phyloP scores from a whole-genome alignment of 2,329 filamentous ascomycete species.

The Coniochaeta hoffmannii region DNA sequence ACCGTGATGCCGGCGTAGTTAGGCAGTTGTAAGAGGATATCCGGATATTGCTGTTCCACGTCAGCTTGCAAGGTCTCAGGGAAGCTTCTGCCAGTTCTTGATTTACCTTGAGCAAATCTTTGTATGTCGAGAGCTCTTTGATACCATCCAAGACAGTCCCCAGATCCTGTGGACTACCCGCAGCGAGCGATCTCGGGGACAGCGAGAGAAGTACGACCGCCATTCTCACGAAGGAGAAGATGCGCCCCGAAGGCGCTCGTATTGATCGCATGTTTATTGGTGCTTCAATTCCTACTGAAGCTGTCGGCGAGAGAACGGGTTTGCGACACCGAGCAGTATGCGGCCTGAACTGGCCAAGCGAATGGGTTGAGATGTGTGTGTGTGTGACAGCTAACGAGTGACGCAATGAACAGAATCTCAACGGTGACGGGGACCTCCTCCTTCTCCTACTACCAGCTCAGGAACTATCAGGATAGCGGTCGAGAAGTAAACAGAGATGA shows the following conservation, averaged over 20 bases:
- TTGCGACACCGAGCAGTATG: not conserved
- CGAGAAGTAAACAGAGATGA: not conserved
- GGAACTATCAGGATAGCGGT: not conserved
- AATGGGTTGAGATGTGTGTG: not conserved
- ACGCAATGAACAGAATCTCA: not conserved
- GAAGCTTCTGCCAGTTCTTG: not conserved
- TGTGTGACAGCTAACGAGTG: not conserved
- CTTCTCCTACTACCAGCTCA: not conserved
- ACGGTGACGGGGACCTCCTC: not conserved
- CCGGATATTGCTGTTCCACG: slow-evolving; percentile 32
- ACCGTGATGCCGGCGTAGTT: slow-evolving; percentile 36
- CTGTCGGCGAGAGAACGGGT: not conserved
- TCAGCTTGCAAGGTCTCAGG: not conserved
- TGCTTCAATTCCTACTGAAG: not conserved
- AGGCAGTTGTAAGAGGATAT: slow-evolving; percentile 35
- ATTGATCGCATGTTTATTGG: not conserved
- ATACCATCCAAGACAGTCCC: slow-evolving; percentile 30
- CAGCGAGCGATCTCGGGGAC: not conserved
- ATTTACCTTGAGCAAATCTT: slow-evolving; percentile 34
- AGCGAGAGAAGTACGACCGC: not conserved
- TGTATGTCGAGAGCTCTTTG: slow-evolving; percentile 35
- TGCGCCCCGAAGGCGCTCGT: not conserved
- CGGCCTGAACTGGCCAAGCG: not conserved
- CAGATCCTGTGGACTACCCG: slow-evolving; percentile 22
- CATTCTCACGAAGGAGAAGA: not conserved